These are phyloP conservation scores for Coniophora puteana DNA, from an alignment of 1,284 basidiomycete species.

Conservation along the genomic window DNA sequence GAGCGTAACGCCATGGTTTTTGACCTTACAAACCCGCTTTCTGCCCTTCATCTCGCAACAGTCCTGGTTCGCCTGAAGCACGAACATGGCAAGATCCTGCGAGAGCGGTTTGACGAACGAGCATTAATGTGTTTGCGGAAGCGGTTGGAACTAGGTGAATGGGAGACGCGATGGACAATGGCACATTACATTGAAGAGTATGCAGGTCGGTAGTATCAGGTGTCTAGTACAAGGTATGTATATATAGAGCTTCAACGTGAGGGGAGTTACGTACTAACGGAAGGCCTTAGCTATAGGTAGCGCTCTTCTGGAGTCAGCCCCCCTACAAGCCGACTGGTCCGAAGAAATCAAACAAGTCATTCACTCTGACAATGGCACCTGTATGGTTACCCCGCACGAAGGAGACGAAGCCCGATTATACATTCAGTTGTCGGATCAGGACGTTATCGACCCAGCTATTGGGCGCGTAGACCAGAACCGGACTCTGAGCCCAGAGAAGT, in stretches of 20 bases:
- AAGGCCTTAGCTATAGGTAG: too few relatives aligned
- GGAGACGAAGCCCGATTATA: conserved; percentile 71
- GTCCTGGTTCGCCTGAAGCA: background rate
- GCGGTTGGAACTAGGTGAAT: background rate
- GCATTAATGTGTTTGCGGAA: too few relatives aligned
- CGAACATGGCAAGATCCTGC: background rate
- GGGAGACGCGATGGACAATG: background rate
- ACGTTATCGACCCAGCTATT: conserved; percentile 43
- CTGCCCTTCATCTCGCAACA: background rate
- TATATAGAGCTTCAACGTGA: too few relatives aligned
- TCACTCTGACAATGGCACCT: conserved; percentile 59
- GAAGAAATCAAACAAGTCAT: conserved; percentile 49
- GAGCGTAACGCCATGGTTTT: background rate
- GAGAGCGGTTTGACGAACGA: background rate
- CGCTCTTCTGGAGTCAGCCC: too few relatives aligned
- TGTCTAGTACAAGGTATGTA: too few relatives aligned
- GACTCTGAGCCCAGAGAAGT: conserved; percentile 54
- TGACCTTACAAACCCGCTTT: background rate
- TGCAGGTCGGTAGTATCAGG: too few relatives aligned
- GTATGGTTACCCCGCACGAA: conserved; percentile 78
- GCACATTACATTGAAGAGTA: background rate
- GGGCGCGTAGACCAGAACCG: conserved; percentile 61
- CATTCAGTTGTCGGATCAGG: conserved; percentile 59
- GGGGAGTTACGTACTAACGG: too few relatives aligned
- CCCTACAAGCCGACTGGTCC: too few relatives aligned